Percentiles rank a stretch among this genome's conserved stretches.
phyloP scores from a whole-genome alignment of 805 yeast species.

The Wickerhamomyces pijperi region DNA sequence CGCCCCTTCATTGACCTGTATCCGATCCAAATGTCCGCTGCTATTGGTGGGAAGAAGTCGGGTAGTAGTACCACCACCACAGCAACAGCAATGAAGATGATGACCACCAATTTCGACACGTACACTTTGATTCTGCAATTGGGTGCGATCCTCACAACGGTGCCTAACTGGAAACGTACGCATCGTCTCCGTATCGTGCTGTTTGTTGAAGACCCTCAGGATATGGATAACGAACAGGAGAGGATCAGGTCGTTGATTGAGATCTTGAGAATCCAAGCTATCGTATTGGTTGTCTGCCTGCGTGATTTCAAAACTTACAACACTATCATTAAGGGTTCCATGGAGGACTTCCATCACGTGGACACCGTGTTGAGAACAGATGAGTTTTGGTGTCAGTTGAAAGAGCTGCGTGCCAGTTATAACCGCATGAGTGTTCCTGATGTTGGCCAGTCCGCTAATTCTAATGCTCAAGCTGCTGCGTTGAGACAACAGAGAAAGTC shows the following conservation, averaged over 20 bases:
- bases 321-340: conserved; percentile 62
- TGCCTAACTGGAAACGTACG: conserved; percentile 80
- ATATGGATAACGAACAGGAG: conserved; percentile 56
- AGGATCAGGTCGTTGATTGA: conserved; percentile 56
- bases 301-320: conserved; percentile 52
- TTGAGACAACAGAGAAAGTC: not conserved
- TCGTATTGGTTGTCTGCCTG: conserved; percentile 63
- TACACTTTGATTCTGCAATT: conserved; percentile 87
- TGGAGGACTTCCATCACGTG: conserved; percentile 32
- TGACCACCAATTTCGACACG: conserved; percentile 90
- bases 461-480: too few species aligned
- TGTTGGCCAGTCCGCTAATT: too few species aligned
- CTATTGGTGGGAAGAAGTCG: conserved; percentile 49
- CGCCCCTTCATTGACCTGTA: conserved; percentile 72
- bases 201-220: conserved; percentile 71
- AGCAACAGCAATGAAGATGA: too few species aligned
- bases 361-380: conserved; percentile 43
- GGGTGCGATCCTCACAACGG: conserved; percentile 88
- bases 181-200: conserved; percentile 74
- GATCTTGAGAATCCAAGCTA: conserved; percentile 77
- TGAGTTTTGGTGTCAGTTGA: conserved; percentile 78
- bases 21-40: conserved; percentile 95
- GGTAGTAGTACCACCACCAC: too few species aligned
- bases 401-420: conserved; percentile 38
- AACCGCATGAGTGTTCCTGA: conserved; percentile 6